These are phyloP conservation scores for Nyssa sinensis DNA, from an alignment of 148 eudicot species.

Conservation along the genomic window DNA sequence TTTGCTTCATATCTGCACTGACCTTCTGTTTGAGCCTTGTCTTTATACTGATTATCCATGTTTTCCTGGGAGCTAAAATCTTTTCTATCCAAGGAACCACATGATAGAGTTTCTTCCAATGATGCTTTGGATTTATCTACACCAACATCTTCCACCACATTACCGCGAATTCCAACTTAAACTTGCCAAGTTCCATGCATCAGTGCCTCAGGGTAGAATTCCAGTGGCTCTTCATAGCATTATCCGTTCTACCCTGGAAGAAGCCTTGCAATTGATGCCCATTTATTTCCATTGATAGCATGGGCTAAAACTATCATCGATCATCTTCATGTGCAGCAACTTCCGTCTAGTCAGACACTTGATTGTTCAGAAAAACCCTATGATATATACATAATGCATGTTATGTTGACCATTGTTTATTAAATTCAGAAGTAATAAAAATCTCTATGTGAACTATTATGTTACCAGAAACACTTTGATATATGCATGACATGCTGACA, in stretches of 20 bases:
- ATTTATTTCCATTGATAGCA: slow-evolving; percentile 65
- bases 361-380: not conserved
- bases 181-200: slow-evolving; percentile 20
- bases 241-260: slow-evolving; percentile 74
- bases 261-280: slow-evolving; percentile 68
- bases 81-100: slow-evolving; percentile 37
- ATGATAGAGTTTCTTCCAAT: slow-evolving; percentile 58
- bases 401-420: not conserved
- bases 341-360: not conserved
- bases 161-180: slow-evolving; percentile 20
- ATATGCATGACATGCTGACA: not conserved
- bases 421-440: not conserved
- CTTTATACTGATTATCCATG: slow-evolving; percentile 19
- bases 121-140: slow-evolving; percentile 47
- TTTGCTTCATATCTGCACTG: slow-evolving; percentile 10
- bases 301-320: slow-evolving; percentile 50
- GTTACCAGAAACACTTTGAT: not conserved
- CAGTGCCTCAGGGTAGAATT: slow-evolving; percentile 61
- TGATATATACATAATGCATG: slow-evolving; percentile 1
- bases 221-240: slow-evolving; percentile 77
- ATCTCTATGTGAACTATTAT: no score
- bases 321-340: slow-evolving; percentile 66
- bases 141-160: slow-evolving; percentile 26
- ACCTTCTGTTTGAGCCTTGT: slow-evolving; percentile 17
- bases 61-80: slow-evolving; percentile 38